Base-by-base conservation (phyloP, 306 rosid genomes). In the Coriaria nepalensis region DNA sequence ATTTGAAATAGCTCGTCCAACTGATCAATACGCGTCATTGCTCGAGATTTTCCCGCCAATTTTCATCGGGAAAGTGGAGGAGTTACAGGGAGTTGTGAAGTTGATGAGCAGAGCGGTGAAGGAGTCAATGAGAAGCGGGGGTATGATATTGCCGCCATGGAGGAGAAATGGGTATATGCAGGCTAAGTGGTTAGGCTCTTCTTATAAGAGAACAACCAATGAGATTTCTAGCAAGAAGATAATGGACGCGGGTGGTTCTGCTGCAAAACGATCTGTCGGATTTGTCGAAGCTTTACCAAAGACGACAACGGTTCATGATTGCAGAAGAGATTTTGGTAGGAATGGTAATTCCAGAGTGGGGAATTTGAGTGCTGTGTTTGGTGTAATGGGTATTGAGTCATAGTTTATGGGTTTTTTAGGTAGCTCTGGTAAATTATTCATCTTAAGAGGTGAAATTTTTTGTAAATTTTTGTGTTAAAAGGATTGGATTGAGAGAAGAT, bases 1-100 rank as follows among this genome's bases (percentile, higher is more conserved):
- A 56, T 90, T 84, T 5, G 73, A 75, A 56, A 77, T 90, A 50
- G 98, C 92, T 33, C 94, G 98, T 7, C 79, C 98, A 2, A 81
- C 92, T 0, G 34, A 7, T 4, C 65, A 61, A 53, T 85, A 79
- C 59, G 38, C 75, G 2, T 71, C 92, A 0, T 29, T 84, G 9
- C 61, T 81, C 6, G 50, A 73, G 13, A 49, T 67, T 35, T 69
- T 90, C n/a, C 97, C 97, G 0, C 8, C 0, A 2, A 71, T 77
- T 33, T 90, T 68, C 47, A 71, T 81, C 5, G 94, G 85, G 2
- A 65, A 67, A 77, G 67, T 67, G 11, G 79, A 73, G 5, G 81
- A 75, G 9, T 52, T 81, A 29, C 79, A 85, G 62, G 49, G 41
- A 46, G 64, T 85, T 32, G 84, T 67, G 50, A 67, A 60, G 59